phyloP scores from a whole-genome alignment of 2,329 filamentous ascomycete genomes.

The Cryphonectria radicalis region DNA sequence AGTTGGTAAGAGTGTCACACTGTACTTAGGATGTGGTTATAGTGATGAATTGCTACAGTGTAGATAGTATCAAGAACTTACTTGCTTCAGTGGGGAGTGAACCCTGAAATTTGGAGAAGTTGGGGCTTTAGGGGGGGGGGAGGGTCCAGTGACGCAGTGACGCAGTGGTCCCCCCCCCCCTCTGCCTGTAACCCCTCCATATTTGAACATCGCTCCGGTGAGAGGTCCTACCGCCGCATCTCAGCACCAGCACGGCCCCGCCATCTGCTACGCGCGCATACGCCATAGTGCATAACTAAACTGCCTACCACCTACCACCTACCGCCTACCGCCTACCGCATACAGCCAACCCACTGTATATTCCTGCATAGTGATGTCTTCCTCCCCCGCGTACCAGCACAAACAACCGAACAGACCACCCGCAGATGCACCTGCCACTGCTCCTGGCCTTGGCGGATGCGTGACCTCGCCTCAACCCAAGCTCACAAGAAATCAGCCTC shows the following conservation, averaged over 20 bases:
- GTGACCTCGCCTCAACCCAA: constrained; percentile 8
- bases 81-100: background rate
- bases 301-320: too few species aligned
- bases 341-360: background rate
- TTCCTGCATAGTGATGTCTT: background rate
- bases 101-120: background rate
- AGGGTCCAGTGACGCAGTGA: constrained; percentile 17
- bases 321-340: too few species aligned
- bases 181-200: constrained; percentile 24
- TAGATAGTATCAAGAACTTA: too few species aligned
- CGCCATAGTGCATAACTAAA: background rate
- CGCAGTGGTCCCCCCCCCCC: constrained; percentile 3
- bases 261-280: background rate
- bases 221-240: background rate
- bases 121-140: background rate
- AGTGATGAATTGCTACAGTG: too few species aligned
- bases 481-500: background rate
- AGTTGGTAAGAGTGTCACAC: too few species aligned
- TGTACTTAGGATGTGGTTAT: too few species aligned
- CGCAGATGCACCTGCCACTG: constrained; percentile 1
- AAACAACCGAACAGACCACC: background rate
- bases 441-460: constrained; percentile 2
- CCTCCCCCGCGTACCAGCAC: background rate
- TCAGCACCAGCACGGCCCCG: background rate
- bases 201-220: background rate